Evolutionary conservation across 2,329 filamentous ascomycete species (phyloP), one percentile per base, ranked within the genome.

Genomic region (Zasmidium cellare): DNA sequence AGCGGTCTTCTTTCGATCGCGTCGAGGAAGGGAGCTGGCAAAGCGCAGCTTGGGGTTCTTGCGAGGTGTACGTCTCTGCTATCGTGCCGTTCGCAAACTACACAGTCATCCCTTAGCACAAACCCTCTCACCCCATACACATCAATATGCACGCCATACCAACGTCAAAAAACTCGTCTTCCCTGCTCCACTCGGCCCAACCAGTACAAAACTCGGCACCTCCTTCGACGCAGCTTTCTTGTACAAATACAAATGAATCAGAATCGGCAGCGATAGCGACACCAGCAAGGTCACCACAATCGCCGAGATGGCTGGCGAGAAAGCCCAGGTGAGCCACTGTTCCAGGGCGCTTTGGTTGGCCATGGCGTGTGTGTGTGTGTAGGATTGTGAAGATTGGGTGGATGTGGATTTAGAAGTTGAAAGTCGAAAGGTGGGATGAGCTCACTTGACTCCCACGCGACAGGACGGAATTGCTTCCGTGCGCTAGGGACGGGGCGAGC

Each of bases 161-260:
- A 94, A 82, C 20, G 91, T 92, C n/a, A 92, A 78, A 31, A 97
- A 85, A 9, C 90, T 84, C 0, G 94, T 97, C 80, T 97, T 99
- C 69, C 94, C 94, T 51, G 86, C 84, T 62, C 87, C 89, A 56
- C 87, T 87, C 16, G 93, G 91, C 1, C 94, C 94, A 50, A 92
- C 74, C 46, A 96, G 83, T 9, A 97, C 79, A 60, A 97, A 86
- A 7, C 88, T 88, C 51, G 93, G 91, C 23, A 89, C 83, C 44
- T 68, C 67, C 53, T 62, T 64, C 19, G 64, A 59, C 68, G 89
- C 87, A 14, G 86, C 82, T 51, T 84, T 81, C 55, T 83, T 84
- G 73, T 91, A 86, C 71, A 96, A 83, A 71, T 88, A 78, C 57
- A 84, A 73, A 78, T 97, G 94, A 49, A 97, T 80, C 55, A 96